Base-by-base conservation (phyloP, 1,284 basidiomycete species). In the Rhizopogon hawkerae region DNA sequence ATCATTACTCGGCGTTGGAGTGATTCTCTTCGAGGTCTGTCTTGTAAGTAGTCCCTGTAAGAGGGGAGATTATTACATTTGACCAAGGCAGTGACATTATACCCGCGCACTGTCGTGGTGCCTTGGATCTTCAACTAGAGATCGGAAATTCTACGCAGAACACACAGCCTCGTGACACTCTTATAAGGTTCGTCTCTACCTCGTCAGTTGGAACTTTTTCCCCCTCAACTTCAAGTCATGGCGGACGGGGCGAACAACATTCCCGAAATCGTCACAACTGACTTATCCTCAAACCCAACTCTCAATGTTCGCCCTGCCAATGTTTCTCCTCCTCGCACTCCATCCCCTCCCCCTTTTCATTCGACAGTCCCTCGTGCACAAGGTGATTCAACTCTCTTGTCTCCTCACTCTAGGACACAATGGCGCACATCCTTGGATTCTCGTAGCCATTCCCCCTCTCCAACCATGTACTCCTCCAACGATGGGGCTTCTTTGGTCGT, bases 401-500 rank as follows among this genome's bases (percentile, higher is more conserved):
- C 63, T 0, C 63, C 60, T 1, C 13, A 54, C 35, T 35, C 29
- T 1, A 42, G 35, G 2, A 9, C 18, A 2, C 42, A 49, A 6
- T 57, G 26, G 57, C 67, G 42, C 54, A 58, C 46, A 2, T 56
- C 58, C 1, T n/a, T 55, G 37, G 58, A 67, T 39, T 44, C 57
- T 35, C 58, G 63, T 35, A 61, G 56, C 0, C 58, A 58, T 5
- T 67, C 66, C 0, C 65, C 64, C 1, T 73, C 71, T 5, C 71
- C 68, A 0, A 66, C 65, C 0, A 50, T 46, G 8, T 65, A 57
- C 13, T 62, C 64, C 16, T 75, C 74, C 0, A 69, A 72, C 11
- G 70, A 73, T 6, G 68, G 64, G 5, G 69, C 71, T 3, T 67
- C 61, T 1, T 37, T 58, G 3, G 56, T 63, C 36, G 65, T 68